These are phyloP conservation scores for Trypanosoma mega DNA, from an alignment of 208 protist genomes.

Conservation along the genomic window DNA sequence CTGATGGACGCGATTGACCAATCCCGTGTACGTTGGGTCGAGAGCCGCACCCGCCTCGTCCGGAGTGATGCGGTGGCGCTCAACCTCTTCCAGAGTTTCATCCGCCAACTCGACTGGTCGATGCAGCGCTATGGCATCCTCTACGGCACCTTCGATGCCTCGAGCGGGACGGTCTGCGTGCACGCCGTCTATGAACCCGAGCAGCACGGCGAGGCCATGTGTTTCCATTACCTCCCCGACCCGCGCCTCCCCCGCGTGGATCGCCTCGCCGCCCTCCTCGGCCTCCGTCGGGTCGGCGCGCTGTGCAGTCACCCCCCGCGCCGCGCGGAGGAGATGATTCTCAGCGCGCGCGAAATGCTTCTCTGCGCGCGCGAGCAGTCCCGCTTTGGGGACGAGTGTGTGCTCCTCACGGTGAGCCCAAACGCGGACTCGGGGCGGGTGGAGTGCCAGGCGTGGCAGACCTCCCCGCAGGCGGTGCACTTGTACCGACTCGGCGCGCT, in stretches of 20 bases:
- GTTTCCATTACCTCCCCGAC: slow-evolving; percentile 52
- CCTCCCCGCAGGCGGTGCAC: slow-evolving; percentile 82
- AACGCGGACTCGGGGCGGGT: slow-evolving; percentile 30
- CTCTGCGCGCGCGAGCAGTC: slow-evolving; percentile 82
- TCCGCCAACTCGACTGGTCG: slow-evolving; percentile 64
- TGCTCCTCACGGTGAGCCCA: slow-evolving; percentile 77
- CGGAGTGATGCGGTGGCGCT: slow-evolving; percentile 65
- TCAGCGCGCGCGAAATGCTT: slow-evolving; percentile 66
- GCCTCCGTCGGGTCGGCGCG: slow-evolving; percentile 75
- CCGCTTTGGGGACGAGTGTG: slow-evolving; percentile 83
- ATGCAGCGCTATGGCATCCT: slow-evolving; percentile 85
- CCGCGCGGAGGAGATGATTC: slow-evolving; percentile 34
- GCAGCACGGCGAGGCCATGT: slow-evolving; percentile 59
- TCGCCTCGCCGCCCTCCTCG: slow-evolving; percentile 54
- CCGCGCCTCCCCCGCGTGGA: slow-evolving; percentile 46
- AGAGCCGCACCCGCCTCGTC: slow-evolving; percentile 71
- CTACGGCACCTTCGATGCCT: slow-evolving; percentile 70
- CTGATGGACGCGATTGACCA: slow-evolving; percentile 78
- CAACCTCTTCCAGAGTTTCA: slow-evolving; percentile 88
- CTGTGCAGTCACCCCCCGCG: slow-evolving; percentile 80
- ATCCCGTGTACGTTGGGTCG: slow-evolving; percentile 73
- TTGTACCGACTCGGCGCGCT: slow-evolving; percentile 77
- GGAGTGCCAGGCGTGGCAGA: slow-evolving; percentile 86
- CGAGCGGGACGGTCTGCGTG: slow-evolving; percentile 47
- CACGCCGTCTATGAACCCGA: slow-evolving; percentile 89